Evolutionary conservation across 495 filamentous ascomycete genomes (phyloP), one percentile per base, ranked within the genome.

Genomic region (Articulospora tetracladia): DNA sequence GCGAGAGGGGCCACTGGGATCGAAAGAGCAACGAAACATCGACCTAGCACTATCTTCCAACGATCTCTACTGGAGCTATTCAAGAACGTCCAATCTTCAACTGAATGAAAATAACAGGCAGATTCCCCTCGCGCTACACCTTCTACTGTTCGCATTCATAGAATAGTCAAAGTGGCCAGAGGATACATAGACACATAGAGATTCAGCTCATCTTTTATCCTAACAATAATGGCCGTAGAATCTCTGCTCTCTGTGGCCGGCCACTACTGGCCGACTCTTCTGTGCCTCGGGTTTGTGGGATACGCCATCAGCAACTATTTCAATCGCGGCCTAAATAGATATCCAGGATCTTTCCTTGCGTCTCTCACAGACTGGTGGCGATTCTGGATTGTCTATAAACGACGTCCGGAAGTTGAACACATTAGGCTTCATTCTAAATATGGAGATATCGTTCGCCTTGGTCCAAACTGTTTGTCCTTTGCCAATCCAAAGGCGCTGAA

Each of bases 301-400:
- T 82, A 78, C 63, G 70, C 86, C 17, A 66, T 80, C n/a, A 71
- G 70, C 62, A 88, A 85, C 69, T 76, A 79, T 41, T 87, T 80
- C 67, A 68, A 82, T 61, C 77, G 79, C 64, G 82, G 82, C 32
- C 72, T 90, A 53, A 81, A 83, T 72, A 81, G 80, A 63, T 86
- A 83, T 61, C 87, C 86, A 0, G 87, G 89, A 0, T 88, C 85
- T 1, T 78, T 86, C 58, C 72, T 88, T 39, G 89, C 85, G 15
- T 81, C 79, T 7, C 77, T 89, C 57, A 90, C 88, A 1, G 78
- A 87, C 68, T 79, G 78, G 71, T 92, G 87, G 84, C 78, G 90
- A 23, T 83, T 90, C 60, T 77, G 79, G 59, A 81, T 90, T 65
- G 87, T 88, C 1, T 82, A 81, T 55, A 73, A 74, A 11, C 77